Evolutionary conservation across 2,329 filamentous ascomycete genomes (phyloP).

Genomic region (Alternaria brassicae): DNA sequence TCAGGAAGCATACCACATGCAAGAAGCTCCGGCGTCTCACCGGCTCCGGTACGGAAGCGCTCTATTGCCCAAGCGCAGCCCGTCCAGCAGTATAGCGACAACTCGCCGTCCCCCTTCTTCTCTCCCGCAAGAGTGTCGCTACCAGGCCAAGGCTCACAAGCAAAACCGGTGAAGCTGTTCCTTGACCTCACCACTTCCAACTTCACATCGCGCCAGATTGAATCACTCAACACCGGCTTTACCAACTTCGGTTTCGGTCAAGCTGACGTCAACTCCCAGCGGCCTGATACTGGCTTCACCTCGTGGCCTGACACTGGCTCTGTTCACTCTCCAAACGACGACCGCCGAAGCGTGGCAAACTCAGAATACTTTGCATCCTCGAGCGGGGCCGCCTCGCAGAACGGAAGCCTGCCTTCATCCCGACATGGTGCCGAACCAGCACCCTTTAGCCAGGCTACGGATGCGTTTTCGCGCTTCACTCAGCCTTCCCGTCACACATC

Average conservation of each 20-base stretch:
- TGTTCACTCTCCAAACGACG: constrained; percentile 53
- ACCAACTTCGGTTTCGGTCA: constrained; percentile 43
- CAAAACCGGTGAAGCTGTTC: constrained; percentile 39
- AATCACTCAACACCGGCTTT: constrained; percentile 45
- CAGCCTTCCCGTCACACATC: constrained; percentile 54
- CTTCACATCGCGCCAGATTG: constrained; percentile 42
- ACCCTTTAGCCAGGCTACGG: constrained; percentile 41
- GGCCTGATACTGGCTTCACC: constrained; percentile 35
- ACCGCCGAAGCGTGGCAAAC: constrained; percentile 49
- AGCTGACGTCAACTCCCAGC: constrained; percentile 37
- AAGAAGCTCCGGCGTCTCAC: constrained; percentile 47
- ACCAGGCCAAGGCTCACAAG: constrained; percentile 31
- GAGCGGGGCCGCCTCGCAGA: constrained; percentile 59
- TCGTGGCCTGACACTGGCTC: constrained; percentile 47
- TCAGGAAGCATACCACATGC: constrained; percentile 41
- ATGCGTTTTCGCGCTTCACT: constrained; percentile 37
- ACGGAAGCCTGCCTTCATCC: constrained; percentile 64
- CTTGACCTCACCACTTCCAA: constrained; percentile 44
- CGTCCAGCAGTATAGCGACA: constrained; percentile 42
- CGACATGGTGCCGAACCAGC: constrained; percentile 56
- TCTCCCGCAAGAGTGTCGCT: constrained; percentile 31
- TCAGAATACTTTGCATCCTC: constrained; percentile 55
- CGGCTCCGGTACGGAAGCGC: constrained; percentile 48
- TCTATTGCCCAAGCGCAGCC: constrained; percentile 47
- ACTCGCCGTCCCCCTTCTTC: constrained; percentile 36